phyloP scores from a whole-genome alignment of 2,329 filamentous ascomycete species.

The Talaromyces sp. region DNA sequence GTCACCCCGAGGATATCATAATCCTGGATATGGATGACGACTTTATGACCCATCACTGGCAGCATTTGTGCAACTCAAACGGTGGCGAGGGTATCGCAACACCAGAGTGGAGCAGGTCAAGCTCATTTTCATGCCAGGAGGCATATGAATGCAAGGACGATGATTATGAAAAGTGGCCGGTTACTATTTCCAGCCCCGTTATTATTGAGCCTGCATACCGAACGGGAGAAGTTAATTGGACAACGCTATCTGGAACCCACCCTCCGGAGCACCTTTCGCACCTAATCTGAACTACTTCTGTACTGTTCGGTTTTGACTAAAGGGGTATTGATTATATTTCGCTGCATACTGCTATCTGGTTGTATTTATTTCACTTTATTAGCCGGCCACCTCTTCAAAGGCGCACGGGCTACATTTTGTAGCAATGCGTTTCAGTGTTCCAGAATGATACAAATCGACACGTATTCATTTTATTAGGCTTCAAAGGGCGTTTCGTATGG shows the following conservation, averaged over 20 bases:
- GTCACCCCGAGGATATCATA: background rate
- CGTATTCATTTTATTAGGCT: constrained; percentile 12
- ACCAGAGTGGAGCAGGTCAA: background rate
- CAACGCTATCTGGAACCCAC: background rate
- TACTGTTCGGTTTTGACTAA: background rate
- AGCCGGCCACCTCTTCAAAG: background rate
- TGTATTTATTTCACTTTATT: background rate
- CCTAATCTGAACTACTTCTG: background rate
- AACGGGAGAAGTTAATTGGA: background rate
- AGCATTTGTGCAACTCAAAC: background rate
- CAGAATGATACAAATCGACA: background rate
- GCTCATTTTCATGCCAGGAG: background rate
- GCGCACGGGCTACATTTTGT: background rate
- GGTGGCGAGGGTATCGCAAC: background rate
- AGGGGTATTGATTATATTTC: background rate
- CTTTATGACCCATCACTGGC: background rate
- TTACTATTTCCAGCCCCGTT: background rate
- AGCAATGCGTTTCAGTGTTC: background rate
- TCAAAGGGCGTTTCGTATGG: constrained; percentile 66
- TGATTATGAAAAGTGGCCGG: background rate
- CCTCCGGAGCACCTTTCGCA: background rate
- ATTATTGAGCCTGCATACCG: background rate
- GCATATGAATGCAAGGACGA: background rate
- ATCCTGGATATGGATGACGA: background rate
- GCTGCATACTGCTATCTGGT: background rate